A percentile compares a stretch with the other conserved stretches of the same genome.
phyloP scores from a whole-genome alignment of 495 filamentous ascomycete genomes.

The Letharia lupina region DNA sequence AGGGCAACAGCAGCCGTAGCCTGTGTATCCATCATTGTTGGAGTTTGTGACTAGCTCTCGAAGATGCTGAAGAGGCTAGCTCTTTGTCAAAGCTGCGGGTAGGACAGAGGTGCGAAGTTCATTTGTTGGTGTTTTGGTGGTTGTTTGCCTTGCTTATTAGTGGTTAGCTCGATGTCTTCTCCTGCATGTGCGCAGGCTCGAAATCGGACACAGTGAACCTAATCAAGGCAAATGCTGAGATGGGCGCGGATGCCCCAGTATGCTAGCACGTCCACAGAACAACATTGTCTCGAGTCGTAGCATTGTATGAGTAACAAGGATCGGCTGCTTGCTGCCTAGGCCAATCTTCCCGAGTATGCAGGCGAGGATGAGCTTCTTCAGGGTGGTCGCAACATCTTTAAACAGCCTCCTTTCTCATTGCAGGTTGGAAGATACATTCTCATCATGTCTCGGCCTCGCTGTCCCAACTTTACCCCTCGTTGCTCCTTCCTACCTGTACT shows the following conservation, averaged over 20 bases:
- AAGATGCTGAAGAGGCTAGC: background rate
- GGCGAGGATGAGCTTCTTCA: background rate
- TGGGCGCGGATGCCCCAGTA: background rate
- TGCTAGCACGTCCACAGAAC: background rate
- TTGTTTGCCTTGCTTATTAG: background rate
- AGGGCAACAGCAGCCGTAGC: background rate
- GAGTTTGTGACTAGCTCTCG: no score
- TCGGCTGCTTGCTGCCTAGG: background rate
- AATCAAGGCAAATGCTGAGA: background rate
- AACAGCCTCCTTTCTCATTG: background rate
- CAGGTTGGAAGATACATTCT: background rate
- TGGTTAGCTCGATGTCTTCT: background rate
- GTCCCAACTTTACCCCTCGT: background rate
- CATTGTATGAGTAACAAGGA: background rate
- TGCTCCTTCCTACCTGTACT: background rate
- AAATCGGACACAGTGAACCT: background rate
- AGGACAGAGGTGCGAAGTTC: background rate
- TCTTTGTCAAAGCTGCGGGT: background rate
- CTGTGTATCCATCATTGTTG: background rate
- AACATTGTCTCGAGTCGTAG: background rate
- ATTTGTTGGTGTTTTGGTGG: background rate
- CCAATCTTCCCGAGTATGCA: background rate
- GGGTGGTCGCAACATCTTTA: constrained; percentile 5
- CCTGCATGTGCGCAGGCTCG: background rate
- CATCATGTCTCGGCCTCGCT: background rate